Evolutionary conservation across 805 yeast genomes (phyloP).

Genomic region (Metschnikowia henanensis): DNA sequence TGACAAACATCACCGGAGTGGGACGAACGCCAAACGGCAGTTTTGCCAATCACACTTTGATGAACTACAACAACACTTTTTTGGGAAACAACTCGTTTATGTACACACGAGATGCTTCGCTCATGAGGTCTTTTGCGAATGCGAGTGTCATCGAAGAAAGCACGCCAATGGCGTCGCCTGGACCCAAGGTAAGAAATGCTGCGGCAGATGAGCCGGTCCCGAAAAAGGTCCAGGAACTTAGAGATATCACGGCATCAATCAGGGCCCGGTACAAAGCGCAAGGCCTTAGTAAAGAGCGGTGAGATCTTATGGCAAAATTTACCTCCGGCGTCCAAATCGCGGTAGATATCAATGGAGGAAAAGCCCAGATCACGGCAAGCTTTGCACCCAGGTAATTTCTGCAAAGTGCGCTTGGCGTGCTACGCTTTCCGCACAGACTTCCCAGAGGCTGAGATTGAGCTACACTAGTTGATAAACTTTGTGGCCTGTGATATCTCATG

Average conservation of each 20-base stretch:
- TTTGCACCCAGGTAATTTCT: neutral
- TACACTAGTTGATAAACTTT: too few species aligned
- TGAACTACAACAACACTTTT: constrained; percentile 18
- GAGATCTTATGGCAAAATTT: too few species aligned
- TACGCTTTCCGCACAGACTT: too few species aligned
- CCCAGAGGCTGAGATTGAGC: too few species aligned
- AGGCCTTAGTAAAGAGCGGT: too few species aligned
- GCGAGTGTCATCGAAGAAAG: constrained; percentile 38
- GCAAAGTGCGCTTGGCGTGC: neutral
- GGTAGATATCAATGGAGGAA: neutral
- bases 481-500: too few species aligned
- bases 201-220: constrained; percentile 14
- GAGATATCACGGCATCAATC: constrained; percentile 27
- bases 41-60: constrained; percentile 15
- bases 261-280: constrained; percentile 24
- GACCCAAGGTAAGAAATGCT: constrained; percentile 14
- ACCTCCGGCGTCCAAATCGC: too few species aligned
- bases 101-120: constrained; percentile 23
- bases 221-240: constrained; percentile 24
- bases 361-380: neutral
- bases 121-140: constrained; percentile 30
- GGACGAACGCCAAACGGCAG: constrained; percentile 16
- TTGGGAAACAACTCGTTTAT: constrained; percentile 14
- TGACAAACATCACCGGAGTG: constrained; percentile 12
- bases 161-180: constrained; percentile 34